Evolutionary conservation across 2,329 filamentous ascomycete genomes (phyloP).

Genomic region (Fusarium sp.): DNA sequence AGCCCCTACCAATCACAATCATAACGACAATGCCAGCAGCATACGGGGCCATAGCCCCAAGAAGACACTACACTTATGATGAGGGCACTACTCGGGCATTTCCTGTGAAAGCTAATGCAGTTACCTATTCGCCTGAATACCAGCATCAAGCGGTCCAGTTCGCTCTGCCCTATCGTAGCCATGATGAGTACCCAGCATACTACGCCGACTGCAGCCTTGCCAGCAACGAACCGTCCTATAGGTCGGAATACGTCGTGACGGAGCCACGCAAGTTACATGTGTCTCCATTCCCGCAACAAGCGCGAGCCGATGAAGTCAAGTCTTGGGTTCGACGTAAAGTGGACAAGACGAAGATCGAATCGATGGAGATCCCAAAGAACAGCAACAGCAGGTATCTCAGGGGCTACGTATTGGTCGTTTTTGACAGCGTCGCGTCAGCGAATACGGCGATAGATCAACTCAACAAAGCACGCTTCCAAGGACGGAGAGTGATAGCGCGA

Average conservation of each 20-base stretch:
- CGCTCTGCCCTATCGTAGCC: conserved; percentile 33
- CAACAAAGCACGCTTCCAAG: conserved; percentile 46
- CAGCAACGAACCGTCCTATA: background rate
- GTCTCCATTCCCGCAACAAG: conserved; percentile 45
- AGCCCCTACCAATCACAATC: conserved; percentile 9
- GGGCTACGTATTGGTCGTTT: conserved; percentile 46
- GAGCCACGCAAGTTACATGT: conserved; percentile 47
- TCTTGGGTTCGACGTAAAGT: conserved; percentile 48
- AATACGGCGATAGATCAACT: conserved; percentile 44
- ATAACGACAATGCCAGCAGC: conserved; percentile 4
- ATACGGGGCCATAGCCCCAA: conserved; percentile 11
- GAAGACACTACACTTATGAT: conserved; percentile 25
- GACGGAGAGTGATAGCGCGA: conserved; percentile 44
- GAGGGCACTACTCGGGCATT: background rate
- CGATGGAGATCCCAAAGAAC: conserved; percentile 47
- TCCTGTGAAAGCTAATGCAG: conserved; percentile 7
- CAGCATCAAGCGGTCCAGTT: conserved; percentile 31
- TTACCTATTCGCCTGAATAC: conserved; percentile 24
- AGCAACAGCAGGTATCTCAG: conserved; percentile 41
- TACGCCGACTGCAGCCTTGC: conserved; percentile 8
- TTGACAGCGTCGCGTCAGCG: conserved; percentile 42
- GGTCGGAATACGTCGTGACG: conserved; percentile 19
- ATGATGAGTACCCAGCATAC: conserved; percentile 12
- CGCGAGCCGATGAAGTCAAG: conserved; percentile 41
- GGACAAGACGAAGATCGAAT: conserved; percentile 39